phyloP scores from a whole-genome alignment of 352 stramenopile genomes.

The Pythium guiyangense region DNA sequence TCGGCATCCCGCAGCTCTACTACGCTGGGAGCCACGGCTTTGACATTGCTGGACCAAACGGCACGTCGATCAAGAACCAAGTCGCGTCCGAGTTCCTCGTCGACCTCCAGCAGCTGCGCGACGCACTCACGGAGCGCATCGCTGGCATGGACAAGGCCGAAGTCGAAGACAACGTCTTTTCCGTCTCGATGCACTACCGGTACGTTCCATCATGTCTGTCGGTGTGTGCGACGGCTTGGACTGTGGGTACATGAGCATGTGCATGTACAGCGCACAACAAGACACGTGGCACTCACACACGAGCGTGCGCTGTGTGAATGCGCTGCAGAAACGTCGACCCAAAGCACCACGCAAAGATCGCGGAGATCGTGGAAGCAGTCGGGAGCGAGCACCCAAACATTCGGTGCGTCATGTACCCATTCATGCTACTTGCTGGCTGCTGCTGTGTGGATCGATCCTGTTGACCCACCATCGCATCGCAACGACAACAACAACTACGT shows the following conservation, averaged over 20 bases:
- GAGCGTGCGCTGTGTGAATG: too few species aligned
- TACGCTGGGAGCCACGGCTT: slow-evolving; percentile 90
- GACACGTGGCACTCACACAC: background rate
- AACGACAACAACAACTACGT: too few species aligned
- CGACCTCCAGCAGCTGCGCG: slow-evolving; percentile 56
- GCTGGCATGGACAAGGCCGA: slow-evolving; percentile 49
- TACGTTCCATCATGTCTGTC: slow-evolving; percentile 30
- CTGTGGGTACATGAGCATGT: background rate
- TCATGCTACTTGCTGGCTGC: slow-evolving; percentile 4
- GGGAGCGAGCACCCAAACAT: slow-evolving; percentile 53
- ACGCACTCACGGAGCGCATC: slow-evolving; percentile 39
- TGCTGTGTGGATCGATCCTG: too few species aligned
- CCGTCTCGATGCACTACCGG: slow-evolving; percentile 86
- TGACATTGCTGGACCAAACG: slow-evolving; percentile 80
- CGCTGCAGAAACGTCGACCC: slow-evolving; percentile 56
- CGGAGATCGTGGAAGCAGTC: slow-evolving; percentile 32
- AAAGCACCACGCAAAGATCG: slow-evolving; percentile 29
- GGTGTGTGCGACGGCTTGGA: background rate
- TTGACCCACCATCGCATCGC: background rate
- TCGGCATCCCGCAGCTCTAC: slow-evolving; percentile 83
- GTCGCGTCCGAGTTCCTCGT: slow-evolving; percentile 70
- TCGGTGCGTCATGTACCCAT: slow-evolving; percentile 23
- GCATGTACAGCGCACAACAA: too few species aligned
- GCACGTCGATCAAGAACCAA: slow-evolving; percentile 80
- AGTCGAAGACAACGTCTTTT: slow-evolving; percentile 90